A percentile compares a stretch with the other conserved stretches of the same genome.
phyloP scores from a whole-genome alignment of 495 filamentous ascomycete genomes.

The Penicillium odoratum region DNA sequence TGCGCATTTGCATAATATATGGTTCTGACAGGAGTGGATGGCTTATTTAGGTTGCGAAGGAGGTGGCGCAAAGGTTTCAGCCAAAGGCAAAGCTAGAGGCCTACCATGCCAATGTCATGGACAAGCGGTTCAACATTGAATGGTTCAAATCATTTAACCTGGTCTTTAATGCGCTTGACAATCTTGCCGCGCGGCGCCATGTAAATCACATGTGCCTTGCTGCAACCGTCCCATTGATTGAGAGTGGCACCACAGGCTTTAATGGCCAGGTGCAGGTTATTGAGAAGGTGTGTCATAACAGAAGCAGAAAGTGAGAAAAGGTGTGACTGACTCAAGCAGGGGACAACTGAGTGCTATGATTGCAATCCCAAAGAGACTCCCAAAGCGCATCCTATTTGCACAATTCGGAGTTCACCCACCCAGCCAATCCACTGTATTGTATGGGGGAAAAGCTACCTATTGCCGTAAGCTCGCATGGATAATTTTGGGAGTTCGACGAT shows the following conservation, averaged over 20 bases:
- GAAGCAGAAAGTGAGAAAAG: not conserved
- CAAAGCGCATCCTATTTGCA: conserved; percentile 92
- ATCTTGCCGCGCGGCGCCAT: conserved; percentile 89
- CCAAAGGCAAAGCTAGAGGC: conserved; percentile 85
- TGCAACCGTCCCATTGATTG: conserved; percentile 86
- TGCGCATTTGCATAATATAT: not conserved
- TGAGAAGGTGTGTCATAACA: conserved; percentile 58
- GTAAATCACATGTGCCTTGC: conserved; percentile 98
- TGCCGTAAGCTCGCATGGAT: conserved; percentile 54
- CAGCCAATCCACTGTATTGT: conserved; percentile 99
- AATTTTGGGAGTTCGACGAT: not conserved
- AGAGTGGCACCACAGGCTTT: conserved; percentile 97
- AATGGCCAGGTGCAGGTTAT: conserved; percentile 98
- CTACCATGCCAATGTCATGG: conserved; percentile 95
- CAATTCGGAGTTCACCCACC: conserved; percentile 89
- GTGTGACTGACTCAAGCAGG: conserved; percentile 38
- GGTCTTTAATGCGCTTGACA: conserved; percentile 97
- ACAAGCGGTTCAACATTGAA: conserved; percentile 81
- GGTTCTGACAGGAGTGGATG: not conserved
- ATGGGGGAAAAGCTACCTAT: conserved; percentile 97
- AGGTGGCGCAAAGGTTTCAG: conserved; percentile 88
- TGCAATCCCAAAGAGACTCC: conserved; percentile 86
- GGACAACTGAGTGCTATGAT: conserved; percentile 95
- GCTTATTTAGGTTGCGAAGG: conserved; percentile 79
- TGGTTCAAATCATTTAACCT: conserved; percentile 84